Conservation (phyloP, 352 stramenopile species). For the Globisporangium irregulare region DNA sequence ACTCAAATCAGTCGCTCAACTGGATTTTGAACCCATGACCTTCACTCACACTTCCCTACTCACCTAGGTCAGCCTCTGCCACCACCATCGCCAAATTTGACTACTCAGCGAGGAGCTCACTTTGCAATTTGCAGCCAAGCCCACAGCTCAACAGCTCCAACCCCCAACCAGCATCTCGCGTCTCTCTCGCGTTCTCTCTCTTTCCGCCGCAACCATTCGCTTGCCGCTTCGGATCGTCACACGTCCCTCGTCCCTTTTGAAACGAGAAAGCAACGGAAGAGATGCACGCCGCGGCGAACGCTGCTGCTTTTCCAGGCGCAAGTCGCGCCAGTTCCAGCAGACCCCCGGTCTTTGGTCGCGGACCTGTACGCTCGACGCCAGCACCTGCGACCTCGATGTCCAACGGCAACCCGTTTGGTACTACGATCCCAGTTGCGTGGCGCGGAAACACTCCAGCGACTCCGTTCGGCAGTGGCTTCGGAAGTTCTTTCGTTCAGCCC, state of each 20-base stretch:
- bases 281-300: neutral
- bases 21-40: neutral
- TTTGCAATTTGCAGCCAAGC: conserved; percentile 17
- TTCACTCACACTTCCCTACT: neutral
- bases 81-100: no score
- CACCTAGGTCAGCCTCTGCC: neutral
- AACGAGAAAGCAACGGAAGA: neutral
- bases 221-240: neutral
- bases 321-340: conserved; percentile 1
- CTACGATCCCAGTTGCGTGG: neutral
- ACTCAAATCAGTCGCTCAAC: neutral
- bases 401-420: conserved; percentile 7
- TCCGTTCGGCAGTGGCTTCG: neutral
- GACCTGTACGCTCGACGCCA: neutral
- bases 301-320: neutral
- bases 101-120: conserved; percentile 11
- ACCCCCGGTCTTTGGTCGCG: conserved; percentile 6
- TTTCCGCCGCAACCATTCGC: neutral
- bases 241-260: neutral
- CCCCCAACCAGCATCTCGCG: no score
- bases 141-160: conserved; percentile 9
- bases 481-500: neutral
- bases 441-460: neutral
- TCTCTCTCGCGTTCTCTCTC: neutral
- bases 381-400: neutral